Conservation (phyloP, 192 early-diverging fungal species). For the Coemansia sp. region DNA sequence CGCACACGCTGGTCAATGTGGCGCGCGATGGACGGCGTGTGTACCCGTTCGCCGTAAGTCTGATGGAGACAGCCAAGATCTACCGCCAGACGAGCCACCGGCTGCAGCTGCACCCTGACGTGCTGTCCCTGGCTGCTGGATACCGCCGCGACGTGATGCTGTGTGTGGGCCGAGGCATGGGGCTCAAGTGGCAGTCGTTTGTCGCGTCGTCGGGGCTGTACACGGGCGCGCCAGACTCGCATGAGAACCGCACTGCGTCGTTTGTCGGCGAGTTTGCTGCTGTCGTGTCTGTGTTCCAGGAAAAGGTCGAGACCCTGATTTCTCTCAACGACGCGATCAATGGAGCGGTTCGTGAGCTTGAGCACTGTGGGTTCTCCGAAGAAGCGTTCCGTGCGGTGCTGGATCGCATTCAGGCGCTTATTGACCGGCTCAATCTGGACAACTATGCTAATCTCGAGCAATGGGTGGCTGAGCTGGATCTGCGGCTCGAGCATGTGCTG, state of each 20-base stretch:
- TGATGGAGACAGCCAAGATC: slow-evolving; percentile 93
- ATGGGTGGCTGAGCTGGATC: slow-evolving; percentile 85
- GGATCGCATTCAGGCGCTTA: slow-evolving; percentile 80
- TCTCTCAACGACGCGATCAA: slow-evolving; percentile 80
- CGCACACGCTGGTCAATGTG: slow-evolving; percentile 82
- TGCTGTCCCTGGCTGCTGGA: slow-evolving; percentile 81
- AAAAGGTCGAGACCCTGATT: slow-evolving; percentile 86
- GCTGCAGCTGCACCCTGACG: slow-evolving; percentile 70
- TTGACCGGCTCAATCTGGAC: slow-evolving; percentile 92
- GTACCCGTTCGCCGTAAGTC: slow-evolving; percentile 95
- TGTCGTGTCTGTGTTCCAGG: slow-evolving; percentile 89
- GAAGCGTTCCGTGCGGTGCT: slow-evolving; percentile 67
- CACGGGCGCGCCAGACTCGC: slow-evolving; percentile 49
- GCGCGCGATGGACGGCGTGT: slow-evolving; percentile 96
- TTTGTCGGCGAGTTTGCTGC: slow-evolving; percentile 96
- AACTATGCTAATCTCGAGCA: slow-evolving; percentile 88
- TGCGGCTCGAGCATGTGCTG: slow-evolving; percentile 74
- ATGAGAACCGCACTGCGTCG: slow-evolving; percentile 82
- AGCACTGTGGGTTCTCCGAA: slow-evolving; percentile 71
- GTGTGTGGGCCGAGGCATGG: slow-evolving; percentile 72
- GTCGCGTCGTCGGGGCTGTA: slow-evolving; percentile 57
- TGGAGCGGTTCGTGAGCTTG: slow-evolving; percentile 77
- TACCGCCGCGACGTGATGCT: slow-evolving; percentile 92
- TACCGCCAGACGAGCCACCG: slow-evolving; percentile 83
- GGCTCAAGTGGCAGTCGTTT: slow-evolving; percentile 93